Base-by-base conservation (phyloP, 176 grass and related monocot species). In the Areca catechu region DNA sequence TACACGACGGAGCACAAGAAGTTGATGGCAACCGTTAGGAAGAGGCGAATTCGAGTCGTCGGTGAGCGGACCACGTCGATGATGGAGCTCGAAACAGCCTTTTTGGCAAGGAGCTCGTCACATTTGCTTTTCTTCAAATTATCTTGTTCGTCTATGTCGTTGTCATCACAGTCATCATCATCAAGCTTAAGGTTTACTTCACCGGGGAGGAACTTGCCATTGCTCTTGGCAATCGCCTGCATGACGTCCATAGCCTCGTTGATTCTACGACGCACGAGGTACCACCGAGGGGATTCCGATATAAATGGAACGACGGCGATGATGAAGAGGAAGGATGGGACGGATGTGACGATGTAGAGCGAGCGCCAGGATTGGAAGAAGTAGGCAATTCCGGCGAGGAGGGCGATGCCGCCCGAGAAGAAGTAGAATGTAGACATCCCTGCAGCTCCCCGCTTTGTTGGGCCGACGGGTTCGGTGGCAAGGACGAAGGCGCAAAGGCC, bases 371-470 rank as follows among this genome's bases (percentile, higher is more conserved):
- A 82, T 16, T 47, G 83, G 75, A 80, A 75, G 2, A 84, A 14
- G 29, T 89, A 82, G 16, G 92, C 92, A 12, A 88, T 48, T 65
- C 80, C 86, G 0, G 92, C 60, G 7, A 90, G 88, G 0, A 72
- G 48, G 0, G 86, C 92, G 48, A 91, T 91, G 71, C 92, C 92
- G 43, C 68, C 74, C 4, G 91, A 90, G 79, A 90, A 96, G 74
- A 90, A 90, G 74, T 96, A 90, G 49, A 90, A 86, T 1, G 91
- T 82, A 48, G 77, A 96, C 80, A 86, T 96, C 20, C 86, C 91
- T 0, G 64, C 91, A 51, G 30, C 49, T 5, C 86, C 91, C 14
- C 86, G 86, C 16, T 58, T 79, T 17, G 76, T 50, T 10, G 83
- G 77, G 0, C 91, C 86, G 25, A 86, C 59, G 48, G 92, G 92